Conservation (phyloP, 2,329 filamentous ascomycete genomes). For the Trichothecium sympodiale region DNA sequence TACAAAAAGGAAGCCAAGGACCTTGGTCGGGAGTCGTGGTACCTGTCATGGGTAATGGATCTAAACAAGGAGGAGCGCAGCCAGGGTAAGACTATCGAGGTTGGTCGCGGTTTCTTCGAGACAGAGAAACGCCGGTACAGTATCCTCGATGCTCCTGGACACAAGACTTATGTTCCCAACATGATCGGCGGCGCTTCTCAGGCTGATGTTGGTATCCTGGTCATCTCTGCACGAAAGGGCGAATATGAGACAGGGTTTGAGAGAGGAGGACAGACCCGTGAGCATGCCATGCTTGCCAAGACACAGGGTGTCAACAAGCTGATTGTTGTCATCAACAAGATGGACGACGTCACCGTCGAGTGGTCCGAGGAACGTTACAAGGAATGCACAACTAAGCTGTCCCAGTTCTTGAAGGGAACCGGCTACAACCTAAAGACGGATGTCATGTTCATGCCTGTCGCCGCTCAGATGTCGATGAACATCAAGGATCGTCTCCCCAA, state of each 20-base stretch:
- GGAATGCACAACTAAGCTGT: slow-evolving; percentile 84
- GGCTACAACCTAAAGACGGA: slow-evolving; percentile 94
- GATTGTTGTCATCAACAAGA: slow-evolving; percentile 94
- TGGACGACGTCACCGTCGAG: slow-evolving; percentile 94
- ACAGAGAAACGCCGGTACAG: slow-evolving; percentile 94
- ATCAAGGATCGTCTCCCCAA: slow-evolving; percentile 83
- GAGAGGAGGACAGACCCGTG: slow-evolving; percentile 87
- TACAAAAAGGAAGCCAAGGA: slow-evolving; percentile 97
- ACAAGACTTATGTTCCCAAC: slow-evolving; percentile 96
- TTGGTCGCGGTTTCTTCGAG: slow-evolving; percentile 92
- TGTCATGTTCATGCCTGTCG: slow-evolving; percentile 91
- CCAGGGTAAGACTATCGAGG: slow-evolving; percentile 97
- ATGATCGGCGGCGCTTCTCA: slow-evolving; percentile 97
- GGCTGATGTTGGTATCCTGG: slow-evolving; percentile 86
- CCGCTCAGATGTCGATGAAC: slow-evolving; percentile 72
- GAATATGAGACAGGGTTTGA: slow-evolving; percentile 99
- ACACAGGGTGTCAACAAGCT: slow-evolving; percentile 98
- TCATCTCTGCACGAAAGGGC: slow-evolving; percentile 93
- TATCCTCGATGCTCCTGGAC: slow-evolving; percentile 90
- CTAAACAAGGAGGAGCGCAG: slow-evolving; percentile 90
- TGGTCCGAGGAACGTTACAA: slow-evolving; percentile 91
- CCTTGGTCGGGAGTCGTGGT: slow-evolving; percentile 94
- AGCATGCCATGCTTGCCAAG: slow-evolving; percentile 96
- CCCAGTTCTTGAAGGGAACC: slow-evolving; percentile 78
- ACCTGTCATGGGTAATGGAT: slow-evolving; percentile 96